phyloP scores from a whole-genome alignment of 2,329 filamentous ascomycete genomes.

The Chrysosporium queenslandicum region DNA sequence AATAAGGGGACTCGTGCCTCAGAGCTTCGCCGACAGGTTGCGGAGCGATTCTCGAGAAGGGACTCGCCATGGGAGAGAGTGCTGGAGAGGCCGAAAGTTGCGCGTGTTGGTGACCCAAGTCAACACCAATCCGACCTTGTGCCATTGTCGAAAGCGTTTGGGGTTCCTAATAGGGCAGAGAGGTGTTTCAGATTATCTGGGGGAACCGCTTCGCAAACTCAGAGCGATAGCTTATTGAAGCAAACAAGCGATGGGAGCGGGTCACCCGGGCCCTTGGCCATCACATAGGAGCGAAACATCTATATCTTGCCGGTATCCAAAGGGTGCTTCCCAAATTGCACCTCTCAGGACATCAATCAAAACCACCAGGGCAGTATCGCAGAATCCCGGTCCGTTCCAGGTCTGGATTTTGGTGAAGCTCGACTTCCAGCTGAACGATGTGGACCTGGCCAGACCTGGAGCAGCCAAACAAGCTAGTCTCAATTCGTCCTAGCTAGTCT shows the following conservation, averaged over 20 bases:
- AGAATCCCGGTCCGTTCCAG: background rate
- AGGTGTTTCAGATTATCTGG: conserved; percentile 1
- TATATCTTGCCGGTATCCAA: background rate
- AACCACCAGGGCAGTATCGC: no score
- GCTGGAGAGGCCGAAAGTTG: background rate
- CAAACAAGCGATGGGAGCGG: background rate
- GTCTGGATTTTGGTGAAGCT: background rate
- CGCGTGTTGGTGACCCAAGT: background rate
- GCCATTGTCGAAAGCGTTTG: background rate
- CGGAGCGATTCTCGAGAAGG: conserved; percentile 21
- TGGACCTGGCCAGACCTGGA: no score
- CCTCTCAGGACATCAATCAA: background rate
- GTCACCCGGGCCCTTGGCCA: background rate
- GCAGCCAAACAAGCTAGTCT: no score
- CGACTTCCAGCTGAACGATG: no score
- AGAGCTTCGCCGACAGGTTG: conserved; percentile 21
- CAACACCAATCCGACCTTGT: background rate
- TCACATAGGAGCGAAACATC: background rate
- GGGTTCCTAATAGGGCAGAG: background rate
- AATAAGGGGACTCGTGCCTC: conserved; percentile 3
- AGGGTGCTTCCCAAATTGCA: background rate
- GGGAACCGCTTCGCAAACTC: background rate
- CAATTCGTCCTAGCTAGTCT: no score
- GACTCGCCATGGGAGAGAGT: conserved; percentile 5
- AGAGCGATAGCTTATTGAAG: background rate